These are phyloP conservation scores for Sugiyamaella grinbergsii DNA, from an alignment of 1,139 yeast genomes.

Conservation along the genomic window DNA sequence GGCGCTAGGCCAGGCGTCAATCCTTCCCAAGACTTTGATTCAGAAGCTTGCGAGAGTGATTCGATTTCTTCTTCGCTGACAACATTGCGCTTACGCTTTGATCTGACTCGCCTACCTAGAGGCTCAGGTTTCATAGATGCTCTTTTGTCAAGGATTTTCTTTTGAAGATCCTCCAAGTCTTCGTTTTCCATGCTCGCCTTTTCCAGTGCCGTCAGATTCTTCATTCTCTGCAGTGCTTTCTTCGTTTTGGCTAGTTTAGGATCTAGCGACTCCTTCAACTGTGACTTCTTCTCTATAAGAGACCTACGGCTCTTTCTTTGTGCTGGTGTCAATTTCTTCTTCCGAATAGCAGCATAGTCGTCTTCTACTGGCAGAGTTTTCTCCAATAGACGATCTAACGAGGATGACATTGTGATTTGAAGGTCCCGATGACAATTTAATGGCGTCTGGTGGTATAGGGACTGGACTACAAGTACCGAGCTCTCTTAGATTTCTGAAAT, in stretches of 20 bases:
- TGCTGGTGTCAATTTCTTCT: conserved; percentile 19
- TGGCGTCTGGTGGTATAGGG: no score
- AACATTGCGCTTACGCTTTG: conserved; percentile 16
- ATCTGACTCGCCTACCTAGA: conserved; percentile 16
- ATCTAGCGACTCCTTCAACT: conserved; percentile 27
- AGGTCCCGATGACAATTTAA: no score
- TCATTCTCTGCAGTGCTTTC: conserved; percentile 20
- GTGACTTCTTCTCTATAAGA: conserved; percentile 21
- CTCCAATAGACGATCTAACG: conserved; percentile 30
- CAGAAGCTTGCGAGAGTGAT: conserved; percentile 35
- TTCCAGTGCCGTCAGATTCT: conserved; percentile 28
- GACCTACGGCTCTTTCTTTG: conserved; percentile 21
- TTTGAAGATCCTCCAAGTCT: conserved; percentile 28
- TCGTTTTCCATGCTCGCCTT: conserved; percentile 26
- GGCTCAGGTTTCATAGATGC: conserved; percentile 17
- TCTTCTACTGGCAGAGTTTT: conserved; percentile 27
- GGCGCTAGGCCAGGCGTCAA: conserved; percentile 93
- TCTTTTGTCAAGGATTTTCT: conserved; percentile 24
- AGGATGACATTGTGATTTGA: conserved; percentile 16
- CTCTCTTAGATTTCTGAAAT: neutral
- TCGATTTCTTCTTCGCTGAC: conserved; percentile 22
- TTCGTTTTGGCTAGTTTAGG: conserved; percentile 23
- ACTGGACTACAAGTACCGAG: no score
- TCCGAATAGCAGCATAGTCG: conserved; percentile 10
- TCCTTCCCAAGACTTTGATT: conserved; percentile 44